These are phyloP conservation scores for Aspergillus conjunctus DNA, from an alignment of 495 filamentous ascomycete species.

Conservation along the genomic window DNA sequence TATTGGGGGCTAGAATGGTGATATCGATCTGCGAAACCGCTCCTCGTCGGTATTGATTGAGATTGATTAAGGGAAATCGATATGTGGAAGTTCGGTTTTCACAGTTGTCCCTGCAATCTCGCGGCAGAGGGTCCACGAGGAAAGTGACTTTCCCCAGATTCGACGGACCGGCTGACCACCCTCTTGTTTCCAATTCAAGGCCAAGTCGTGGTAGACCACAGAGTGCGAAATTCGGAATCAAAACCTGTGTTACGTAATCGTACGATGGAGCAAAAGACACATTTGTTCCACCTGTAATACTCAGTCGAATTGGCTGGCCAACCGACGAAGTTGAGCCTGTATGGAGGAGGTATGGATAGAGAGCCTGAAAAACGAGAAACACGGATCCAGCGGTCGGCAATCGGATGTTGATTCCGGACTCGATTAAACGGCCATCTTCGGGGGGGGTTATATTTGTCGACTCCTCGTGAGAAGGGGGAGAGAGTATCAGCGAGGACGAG, in stretches of 20 bases:
- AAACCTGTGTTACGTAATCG: conserved; percentile 77
- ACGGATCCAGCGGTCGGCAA: conserved; percentile 47
- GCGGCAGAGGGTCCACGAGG: conserved; percentile 53
- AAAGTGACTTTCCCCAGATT: conserved; percentile 62
- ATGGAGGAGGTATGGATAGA: conserved; percentile 76
- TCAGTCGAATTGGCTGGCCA: conserved; percentile 35
- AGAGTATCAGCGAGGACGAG: conserved; percentile 55
- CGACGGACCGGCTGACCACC: conserved; percentile 66
- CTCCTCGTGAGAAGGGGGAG: conserved; percentile 31
- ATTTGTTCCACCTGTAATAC: conserved; percentile 79
- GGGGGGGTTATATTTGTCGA: neutral
- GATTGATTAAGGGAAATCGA: conserved; percentile 49
- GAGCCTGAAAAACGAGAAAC: conserved; percentile 76
- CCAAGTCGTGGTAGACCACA: conserved; percentile 62
- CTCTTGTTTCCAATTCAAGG: conserved; percentile 57
- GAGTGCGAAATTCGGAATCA: conserved; percentile 67
- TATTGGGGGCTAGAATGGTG: conserved; percentile 57
- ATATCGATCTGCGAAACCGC: conserved; percentile 60
- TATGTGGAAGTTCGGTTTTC: conserved; percentile 7
- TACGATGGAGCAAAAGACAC: conserved; percentile 68
- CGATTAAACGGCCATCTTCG: neutral
- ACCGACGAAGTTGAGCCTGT: conserved; percentile 35
- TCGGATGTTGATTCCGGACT: conserved; percentile 37
- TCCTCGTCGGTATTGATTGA: conserved; percentile 41
- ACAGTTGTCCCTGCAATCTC: neutral